Evolutionary conservation across 257 asterid species (phyloP), one percentile per base, ranked within the genome.

Genomic region (Forsythia suspensa): DNA sequence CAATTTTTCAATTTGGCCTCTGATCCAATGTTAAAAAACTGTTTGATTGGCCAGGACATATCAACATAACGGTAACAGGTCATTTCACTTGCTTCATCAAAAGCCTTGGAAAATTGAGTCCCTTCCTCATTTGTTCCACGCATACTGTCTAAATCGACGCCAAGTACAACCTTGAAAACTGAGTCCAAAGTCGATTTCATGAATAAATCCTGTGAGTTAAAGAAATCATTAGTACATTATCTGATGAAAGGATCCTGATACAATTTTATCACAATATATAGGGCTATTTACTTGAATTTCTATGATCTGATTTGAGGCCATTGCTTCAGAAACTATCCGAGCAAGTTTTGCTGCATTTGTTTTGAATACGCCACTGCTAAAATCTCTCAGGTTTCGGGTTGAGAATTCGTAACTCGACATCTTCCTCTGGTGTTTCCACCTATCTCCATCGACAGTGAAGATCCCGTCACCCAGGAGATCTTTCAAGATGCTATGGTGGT

Each of bases 161-260:
- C 91, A 48, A 86, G 85, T 16, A 86, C 92, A 67, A 88, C 91
- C 87, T 77, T 83, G 81, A 85, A 88, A 65, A 88, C 82, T 6
- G 92, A 85, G 75, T 90, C 92, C 82, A 84, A 80, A 16, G 92
- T 84, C 18, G 90, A 79, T 76, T 85, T 86, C 94, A 88, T 86
- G 55, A 87, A 80, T 71, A 90, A 65, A 70, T 85, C 90, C 90
- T 85, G 77, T 74, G 18, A 11, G 10, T 10, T 24, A 63, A 18
- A 63, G 70, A 63, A 80, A 16, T 24, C 51, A 68, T 59, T 38
- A 72, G 12, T 4, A 41, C 20, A 34, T 67, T 29, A 63, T 24
- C 40, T 63, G 39, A 63, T 6, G 70, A 8, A 63, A 63, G 39
- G n/a, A 9, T 63, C 39, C 39, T 61, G 37, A 61, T 61, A 63